Evolutionary conservation across 176 grass and related monocot genomes (phyloP).

Genomic region (Pontederia crassipes): DNA sequence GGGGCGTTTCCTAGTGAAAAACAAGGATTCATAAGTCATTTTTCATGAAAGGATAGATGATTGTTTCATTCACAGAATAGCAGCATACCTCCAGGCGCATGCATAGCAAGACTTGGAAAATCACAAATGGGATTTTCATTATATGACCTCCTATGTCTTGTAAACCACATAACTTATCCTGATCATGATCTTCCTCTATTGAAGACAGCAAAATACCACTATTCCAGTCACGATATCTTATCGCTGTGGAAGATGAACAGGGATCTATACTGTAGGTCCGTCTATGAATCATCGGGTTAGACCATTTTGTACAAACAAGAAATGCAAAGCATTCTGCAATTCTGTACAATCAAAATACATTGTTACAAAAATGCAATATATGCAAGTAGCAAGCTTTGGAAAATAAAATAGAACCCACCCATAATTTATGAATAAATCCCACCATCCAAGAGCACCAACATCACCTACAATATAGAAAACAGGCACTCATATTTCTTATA

Average conservation of each 20-base stretch:
- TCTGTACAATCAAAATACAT: constrained; percentile 34
- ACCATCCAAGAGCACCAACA: constrained; percentile 77
- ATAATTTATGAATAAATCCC: constrained; percentile 95
- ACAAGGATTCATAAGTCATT: neutral
- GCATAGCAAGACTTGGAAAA: constrained; percentile 89
- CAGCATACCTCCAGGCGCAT: constrained; percentile 78
- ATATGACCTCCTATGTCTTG: constrained; percentile 86
- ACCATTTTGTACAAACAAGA: constrained; percentile 94
- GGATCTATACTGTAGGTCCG: constrained; percentile 46
- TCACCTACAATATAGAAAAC: constrained; percentile 43
- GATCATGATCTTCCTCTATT: constrained; percentile 69
- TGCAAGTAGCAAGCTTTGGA: neutral
- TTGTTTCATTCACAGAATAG: neutral
- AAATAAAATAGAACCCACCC: constrained; percentile 38
- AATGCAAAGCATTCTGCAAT: constrained; percentile 95
- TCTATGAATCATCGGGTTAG: constrained; percentile 93
- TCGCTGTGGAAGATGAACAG: constrained; percentile 58
- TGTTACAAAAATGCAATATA: constrained; percentile 23
- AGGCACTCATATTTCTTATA: neutral
- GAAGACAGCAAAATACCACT: constrained; percentile 64
- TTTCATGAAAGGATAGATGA: neutral
- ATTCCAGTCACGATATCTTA: constrained; percentile 84
- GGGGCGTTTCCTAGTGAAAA: constrained; percentile 55
- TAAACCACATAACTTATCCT: constrained; percentile 65
- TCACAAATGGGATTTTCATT: constrained; percentile 88